Conservation (phyloP, 768 basidiomycete genomes). For the Lanmaoa pseudosensibilis region DNA sequence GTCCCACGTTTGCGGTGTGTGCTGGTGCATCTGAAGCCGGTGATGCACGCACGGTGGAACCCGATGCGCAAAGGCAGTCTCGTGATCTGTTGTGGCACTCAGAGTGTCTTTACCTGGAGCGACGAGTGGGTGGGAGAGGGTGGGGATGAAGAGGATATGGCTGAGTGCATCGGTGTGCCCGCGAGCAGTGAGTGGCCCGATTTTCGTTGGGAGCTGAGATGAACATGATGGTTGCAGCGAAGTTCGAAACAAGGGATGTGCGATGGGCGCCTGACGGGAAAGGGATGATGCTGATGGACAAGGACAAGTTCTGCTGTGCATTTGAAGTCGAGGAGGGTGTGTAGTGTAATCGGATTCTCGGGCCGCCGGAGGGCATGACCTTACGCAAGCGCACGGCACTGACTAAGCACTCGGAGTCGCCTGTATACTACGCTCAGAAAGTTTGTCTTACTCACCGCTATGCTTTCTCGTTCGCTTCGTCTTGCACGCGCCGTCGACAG, state of each 20-base stretch:
- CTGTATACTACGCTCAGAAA: neutral
- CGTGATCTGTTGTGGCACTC: conserved; percentile 63
- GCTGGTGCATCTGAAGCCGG: conserved; percentile 60
- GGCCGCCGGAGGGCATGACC: conserved; percentile 1
- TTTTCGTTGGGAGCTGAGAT: neutral
- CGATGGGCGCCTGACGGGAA: conserved; percentile 88
- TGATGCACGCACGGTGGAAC: conserved; percentile 77
- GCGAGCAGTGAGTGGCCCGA: conserved; percentile 56
- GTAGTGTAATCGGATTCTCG: neutral
- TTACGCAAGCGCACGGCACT: conserved; percentile 7
- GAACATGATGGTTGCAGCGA: conserved; percentile 41
- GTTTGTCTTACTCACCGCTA: conserved; percentile 21
- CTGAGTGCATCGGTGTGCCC: conserved; percentile 89
- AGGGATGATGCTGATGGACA: conserved; percentile 72
- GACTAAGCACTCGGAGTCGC: conserved; percentile 17
- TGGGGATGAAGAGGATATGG: conserved; percentile 69
- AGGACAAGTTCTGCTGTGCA: conserved; percentile 80
- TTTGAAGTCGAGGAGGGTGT: conserved; percentile 65
- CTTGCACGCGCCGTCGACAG: conserved; percentile 46
- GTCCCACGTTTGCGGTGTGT: conserved; percentile 64
- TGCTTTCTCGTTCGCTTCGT: conserved; percentile 67
- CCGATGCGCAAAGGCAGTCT: conserved; percentile 76
- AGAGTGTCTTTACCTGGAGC: conserved; percentile 76
- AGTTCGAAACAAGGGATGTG: conserved; percentile 69
- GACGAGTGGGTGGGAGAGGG: conserved; percentile 73